Evolutionary conservation across 2,329 filamentous ascomycete species (phyloP).

Genomic region (Arthrobotrys musiformis): DNA sequence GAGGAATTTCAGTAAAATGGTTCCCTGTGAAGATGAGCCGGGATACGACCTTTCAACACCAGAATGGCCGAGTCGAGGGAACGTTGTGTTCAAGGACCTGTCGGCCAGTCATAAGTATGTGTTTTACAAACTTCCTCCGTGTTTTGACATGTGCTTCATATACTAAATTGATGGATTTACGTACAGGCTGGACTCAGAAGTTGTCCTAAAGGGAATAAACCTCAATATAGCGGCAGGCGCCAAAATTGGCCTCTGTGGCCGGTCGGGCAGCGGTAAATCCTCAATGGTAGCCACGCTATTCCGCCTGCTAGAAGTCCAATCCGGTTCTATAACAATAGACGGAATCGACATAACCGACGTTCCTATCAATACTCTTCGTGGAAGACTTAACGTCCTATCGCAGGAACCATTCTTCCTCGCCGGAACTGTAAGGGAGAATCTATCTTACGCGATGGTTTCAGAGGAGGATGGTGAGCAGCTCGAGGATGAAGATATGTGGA

Average conservation of each 20-base stretch:
- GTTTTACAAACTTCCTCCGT: neutral
- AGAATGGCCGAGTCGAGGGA: conserved; percentile 35
- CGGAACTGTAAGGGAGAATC: conserved; percentile 42
- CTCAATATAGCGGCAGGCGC: conserved; percentile 27
- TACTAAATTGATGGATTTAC: neutral
- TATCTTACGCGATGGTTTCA: conserved; percentile 35
- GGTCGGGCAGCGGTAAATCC: conserved; percentile 55
- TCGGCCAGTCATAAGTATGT: conserved; percentile 51
- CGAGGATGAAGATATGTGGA: conserved; percentile 22
- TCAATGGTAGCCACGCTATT: conserved; percentile 49
- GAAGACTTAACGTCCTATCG: conserved; percentile 48
- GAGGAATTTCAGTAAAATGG: conserved; percentile 37
- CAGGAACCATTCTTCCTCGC: conserved; percentile 55
- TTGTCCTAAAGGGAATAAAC: conserved; percentile 42
- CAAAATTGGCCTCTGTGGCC: conserved; percentile 51
- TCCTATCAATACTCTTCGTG: conserved; percentile 32
- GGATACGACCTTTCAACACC: conserved; percentile 20
- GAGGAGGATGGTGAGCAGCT: conserved; percentile 15
- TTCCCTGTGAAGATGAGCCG: conserved; percentile 28
- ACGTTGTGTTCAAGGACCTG: conserved; percentile 30
- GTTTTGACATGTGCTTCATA: neutral
- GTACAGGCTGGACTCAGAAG: conserved; percentile 33
- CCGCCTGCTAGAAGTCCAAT: conserved; percentile 35
- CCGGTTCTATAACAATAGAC: conserved; percentile 45
- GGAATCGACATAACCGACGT: conserved; percentile 45